Percentiles rank a stretch among this genome's conserved stretches.
Conservation (phyloP, 116 monocot species). For the Zostera marina region DNA sequence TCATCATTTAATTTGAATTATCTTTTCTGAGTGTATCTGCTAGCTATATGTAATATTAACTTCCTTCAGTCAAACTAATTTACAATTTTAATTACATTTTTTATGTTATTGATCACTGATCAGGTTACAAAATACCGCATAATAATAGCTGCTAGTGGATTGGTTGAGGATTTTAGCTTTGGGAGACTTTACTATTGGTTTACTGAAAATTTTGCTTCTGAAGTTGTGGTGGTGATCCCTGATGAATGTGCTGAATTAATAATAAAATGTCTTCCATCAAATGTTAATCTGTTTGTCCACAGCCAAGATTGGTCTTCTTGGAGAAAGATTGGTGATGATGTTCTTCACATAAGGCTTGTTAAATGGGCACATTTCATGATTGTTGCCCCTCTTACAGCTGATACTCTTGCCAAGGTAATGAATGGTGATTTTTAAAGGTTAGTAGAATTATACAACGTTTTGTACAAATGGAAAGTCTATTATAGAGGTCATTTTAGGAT, state of each 20-base stretch:
- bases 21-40: too few species aligned
- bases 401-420: constrained; percentile 80
- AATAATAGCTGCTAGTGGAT: neutral
- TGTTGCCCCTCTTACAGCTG: constrained; percentile 78
- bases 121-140: neutral
- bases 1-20: too few species aligned
- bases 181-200: neutral
- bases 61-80: too few species aligned
- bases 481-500: too few species aligned
- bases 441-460: neutral
- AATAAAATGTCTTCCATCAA: constrained; percentile 35
- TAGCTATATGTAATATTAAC: too few species aligned
- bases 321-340: constrained; percentile 61
- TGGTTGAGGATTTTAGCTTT: neutral
- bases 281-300: constrained; percentile 46
- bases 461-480: neutral
- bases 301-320: constrained; percentile 54
- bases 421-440: neutral
- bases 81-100: too few species aligned
- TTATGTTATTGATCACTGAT: neutral
- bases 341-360: constrained; percentile 63
- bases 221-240: constrained; percentile 37
- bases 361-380: constrained; percentile 86
- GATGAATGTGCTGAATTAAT: constrained; percentile 44
- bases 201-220: neutral